Percentiles rank a stretch among this genome's conserved stretches.
phyloP scores from a whole-genome alignment of 1,139 yeast species.

The Lipomyces yarrowii region DNA sequence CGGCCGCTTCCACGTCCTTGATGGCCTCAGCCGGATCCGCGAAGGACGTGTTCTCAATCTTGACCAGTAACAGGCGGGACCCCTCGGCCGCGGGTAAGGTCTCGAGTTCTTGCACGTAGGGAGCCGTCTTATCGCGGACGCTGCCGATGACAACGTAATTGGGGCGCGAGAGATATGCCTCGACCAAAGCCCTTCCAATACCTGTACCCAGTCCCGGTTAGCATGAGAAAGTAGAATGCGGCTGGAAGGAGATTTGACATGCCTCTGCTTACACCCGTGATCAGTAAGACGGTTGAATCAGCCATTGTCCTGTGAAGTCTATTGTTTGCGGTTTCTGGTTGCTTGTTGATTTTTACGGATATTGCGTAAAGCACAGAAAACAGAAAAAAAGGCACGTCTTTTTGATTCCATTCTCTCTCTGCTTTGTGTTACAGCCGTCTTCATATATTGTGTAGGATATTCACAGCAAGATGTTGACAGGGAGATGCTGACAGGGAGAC shows the following conservation, averaged over 20 bases:
- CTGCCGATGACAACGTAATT: neutral
- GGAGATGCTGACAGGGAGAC: neutral
- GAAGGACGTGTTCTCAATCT: neutral
- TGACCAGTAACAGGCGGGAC: neutral
- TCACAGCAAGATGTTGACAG: neutral
- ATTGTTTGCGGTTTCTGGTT: neutral
- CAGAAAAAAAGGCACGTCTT: neutral
- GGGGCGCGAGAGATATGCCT: neutral
- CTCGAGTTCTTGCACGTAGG: neutral
- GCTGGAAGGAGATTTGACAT: neutral
- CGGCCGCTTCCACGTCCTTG: neutral
- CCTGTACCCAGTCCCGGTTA: neutral
- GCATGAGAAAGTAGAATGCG: neutral
- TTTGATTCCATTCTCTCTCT: no score
- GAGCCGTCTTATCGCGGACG: neutral
- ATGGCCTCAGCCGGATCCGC: neutral
- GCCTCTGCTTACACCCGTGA: conserved; percentile 1
- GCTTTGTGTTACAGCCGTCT: no score
- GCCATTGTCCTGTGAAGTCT: neutral
- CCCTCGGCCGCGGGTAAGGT: neutral
- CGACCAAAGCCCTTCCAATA: neutral
- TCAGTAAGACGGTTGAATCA: neutral
- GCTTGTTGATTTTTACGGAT: neutral
- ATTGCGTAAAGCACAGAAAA: neutral
- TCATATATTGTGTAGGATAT: neutral